Evolutionary conservation across 805 yeast species (phyloP), one percentile per base, ranked within the genome.

Genomic region (Pichia heedii): DNA sequence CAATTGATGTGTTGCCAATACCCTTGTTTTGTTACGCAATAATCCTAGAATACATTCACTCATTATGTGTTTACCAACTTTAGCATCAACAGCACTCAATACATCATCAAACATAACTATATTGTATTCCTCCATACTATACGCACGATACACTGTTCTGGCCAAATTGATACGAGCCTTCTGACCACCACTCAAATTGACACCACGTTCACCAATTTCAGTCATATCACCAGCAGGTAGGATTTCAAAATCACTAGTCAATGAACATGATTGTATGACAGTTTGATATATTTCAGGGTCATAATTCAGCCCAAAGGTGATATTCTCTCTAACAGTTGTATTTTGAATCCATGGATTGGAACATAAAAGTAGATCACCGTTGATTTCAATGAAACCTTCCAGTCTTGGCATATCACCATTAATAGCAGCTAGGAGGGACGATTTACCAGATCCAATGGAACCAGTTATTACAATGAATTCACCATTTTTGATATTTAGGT

Each of bases 111-210:
- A 62, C 40, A 85, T 61, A 34, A 81, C 70, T 21, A 84, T 79
- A 54, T 82, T 87, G 18, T 73, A 72, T 22, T 77, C 69, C 13
- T 80, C 76, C 34, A 34, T 13, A 12, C 33, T 34, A 20, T 20
- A 27, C 8, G 48, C 41, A 15, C 46, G 36, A 54, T 85, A 85
- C 2, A 83, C 86, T 2, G 90, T 82, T 57, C 95, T 71, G 4
- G 95, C 95, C 47, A 85, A 64, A 55, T 77, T 76, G 42, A 85
- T 73, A 59, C 95, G 72, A 1, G 94, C 90, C 67, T 84, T 85
- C 60, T 85, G 95, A 40, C 95, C 95, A 47, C 95, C 95, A 4
- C 89, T 81, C 32, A 85, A 62, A 3, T 88, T 84, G 40, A 86
- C 79, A 51, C 95, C 95, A 56, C 86, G 71, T 59, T 85, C 95